Percentiles rank a stretch among this genome's conserved stretches.
These are phyloP conservation scores for Pyrenochaeta sp. DNA, from an alignment of 2,329 filamentous ascomycete species.

Conservation along the genomic window DNA sequence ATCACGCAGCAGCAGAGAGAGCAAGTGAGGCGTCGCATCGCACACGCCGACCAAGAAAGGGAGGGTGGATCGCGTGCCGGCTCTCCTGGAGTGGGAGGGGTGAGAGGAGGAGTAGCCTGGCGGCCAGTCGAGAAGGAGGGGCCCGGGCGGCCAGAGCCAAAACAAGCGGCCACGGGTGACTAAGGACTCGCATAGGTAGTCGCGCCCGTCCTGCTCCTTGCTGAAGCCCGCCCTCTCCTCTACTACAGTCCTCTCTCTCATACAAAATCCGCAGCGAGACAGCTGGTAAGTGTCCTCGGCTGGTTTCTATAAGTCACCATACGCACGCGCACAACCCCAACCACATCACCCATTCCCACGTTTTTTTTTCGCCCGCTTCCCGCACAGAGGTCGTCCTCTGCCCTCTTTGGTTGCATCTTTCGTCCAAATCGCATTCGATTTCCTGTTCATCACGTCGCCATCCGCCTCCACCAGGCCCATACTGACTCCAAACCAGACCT, in stretches of 20 bases:
- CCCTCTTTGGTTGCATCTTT: slow-evolving; percentile 39
- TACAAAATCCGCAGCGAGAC: slow-evolving; percentile 29
- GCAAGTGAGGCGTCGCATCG: too few species aligned
- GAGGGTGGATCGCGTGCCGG: not conserved
- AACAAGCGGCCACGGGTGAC: slow-evolving; percentile 6
- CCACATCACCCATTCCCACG: slow-evolving; percentile 39
- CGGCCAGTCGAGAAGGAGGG: too few species aligned
- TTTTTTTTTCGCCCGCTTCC: slow-evolving; percentile 41
- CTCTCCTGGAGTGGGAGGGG: not conserved
- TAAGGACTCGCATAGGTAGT: too few species aligned
- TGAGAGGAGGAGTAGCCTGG: slow-evolving; percentile 8
- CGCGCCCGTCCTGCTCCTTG: slow-evolving; percentile 17
- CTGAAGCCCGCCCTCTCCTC: too few species aligned
- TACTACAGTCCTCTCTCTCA: too few species aligned
- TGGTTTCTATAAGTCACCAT: slow-evolving; percentile 23
- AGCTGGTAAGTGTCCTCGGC: slow-evolving; percentile 46
- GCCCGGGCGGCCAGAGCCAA: too few species aligned
- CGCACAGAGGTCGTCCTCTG: slow-evolving; percentile 30
- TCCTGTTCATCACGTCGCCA: slow-evolving; percentile 39
- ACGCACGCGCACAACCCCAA: slow-evolving; percentile 29
- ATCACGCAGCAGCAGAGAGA: too few species aligned
- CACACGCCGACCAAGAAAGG: not conserved
- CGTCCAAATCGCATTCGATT: slow-evolving; percentile 37
- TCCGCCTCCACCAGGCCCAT: slow-evolving; percentile 22
- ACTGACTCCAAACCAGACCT: slow-evolving; percentile 44